These are phyloP conservation scores for Phialocephala subalpina DNA, from an alignment of 2,329 filamentous ascomycete genomes.

Conservation along the genomic window DNA sequence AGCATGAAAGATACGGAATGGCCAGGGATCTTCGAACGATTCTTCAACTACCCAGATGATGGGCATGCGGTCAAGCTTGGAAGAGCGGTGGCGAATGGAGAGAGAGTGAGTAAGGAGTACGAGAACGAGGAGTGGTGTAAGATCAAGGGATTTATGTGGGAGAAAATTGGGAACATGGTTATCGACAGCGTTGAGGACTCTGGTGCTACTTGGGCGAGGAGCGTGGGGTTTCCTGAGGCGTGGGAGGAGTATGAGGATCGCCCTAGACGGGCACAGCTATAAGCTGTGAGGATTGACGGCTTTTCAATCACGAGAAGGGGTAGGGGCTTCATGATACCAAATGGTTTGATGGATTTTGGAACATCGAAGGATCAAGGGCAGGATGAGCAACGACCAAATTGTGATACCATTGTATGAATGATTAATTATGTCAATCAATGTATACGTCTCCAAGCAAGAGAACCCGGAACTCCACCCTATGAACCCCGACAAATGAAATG, in stretches of 20 bases:
- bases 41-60: conserved; percentile 70
- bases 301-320: too few relatives aligned
- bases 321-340: neutral
- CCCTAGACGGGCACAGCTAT: conserved; percentile 31
- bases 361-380: neutral
- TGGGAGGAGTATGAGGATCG: conserved; percentile 31
- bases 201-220: conserved; percentile 65
- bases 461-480: neutral
- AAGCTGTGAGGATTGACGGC: conserved; percentile 8
- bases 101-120: conserved; percentile 57
- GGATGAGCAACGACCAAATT: neutral
- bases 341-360: neutral
- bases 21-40: conserved; percentile 53
- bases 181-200: conserved; percentile 65
- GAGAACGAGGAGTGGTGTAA: conserved; percentile 57
- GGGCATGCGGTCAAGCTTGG: conserved; percentile 83
- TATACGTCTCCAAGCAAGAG: too few relatives aligned
- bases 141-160: conserved; percentile 66
- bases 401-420: neutral
- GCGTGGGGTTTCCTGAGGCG: conserved; percentile 68
- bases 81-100: conserved; percentile 72
- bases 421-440: too few relatives aligned
- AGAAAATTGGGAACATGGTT: conserved; percentile 65
- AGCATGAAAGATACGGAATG: conserved; percentile 30
- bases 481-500: neutral